phyloP scores from a whole-genome alignment of 108 stramenopile species.

The Cyclotella baltica region DNA sequence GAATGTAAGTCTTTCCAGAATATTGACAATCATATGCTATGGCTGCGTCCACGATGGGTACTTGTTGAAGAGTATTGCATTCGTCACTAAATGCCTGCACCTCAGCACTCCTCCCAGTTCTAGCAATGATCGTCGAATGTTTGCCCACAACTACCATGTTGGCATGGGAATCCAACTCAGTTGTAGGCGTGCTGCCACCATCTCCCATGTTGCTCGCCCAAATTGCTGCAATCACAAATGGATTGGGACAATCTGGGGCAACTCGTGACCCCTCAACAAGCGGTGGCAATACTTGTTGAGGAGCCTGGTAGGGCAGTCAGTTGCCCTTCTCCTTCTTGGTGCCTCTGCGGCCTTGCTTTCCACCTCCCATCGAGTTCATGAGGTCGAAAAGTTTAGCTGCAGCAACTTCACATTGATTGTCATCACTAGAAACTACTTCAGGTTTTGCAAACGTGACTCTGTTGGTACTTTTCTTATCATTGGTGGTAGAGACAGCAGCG shows the following conservation, averaged over 20 bases:
- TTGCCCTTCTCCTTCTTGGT: background rate
- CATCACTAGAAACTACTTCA: background rate
- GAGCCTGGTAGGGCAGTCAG: background rate
- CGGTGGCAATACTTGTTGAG: background rate
- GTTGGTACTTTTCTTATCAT: background rate
- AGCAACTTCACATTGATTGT: background rate
- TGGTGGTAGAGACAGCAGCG: background rate
- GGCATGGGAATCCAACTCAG: slow-evolving; percentile 17
- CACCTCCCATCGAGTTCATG: background rate
- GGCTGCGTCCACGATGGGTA: background rate
- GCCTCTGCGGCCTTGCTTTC: background rate
- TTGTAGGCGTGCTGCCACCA: background rate
- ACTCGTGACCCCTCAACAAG: slow-evolving; percentile 7
- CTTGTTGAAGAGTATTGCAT: background rate
- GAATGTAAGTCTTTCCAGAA: slow-evolving; percentile 12
- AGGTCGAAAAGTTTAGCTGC: background rate
- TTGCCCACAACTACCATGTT: slow-evolving; percentile 5
- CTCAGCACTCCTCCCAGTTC: background rate
- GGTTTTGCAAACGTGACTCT: background rate
- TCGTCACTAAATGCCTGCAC: slow-evolving; percentile 1
- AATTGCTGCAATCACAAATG: background rate
- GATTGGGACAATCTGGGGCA: background rate
- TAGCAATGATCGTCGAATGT: background rate
- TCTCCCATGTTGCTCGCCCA: slow-evolving; percentile 3
- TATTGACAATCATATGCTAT: slow-evolving; percentile 40